Evolutionary conservation across 164 flowering plant species (phyloP), one percentile per base, ranked within the genome.

Genomic region (Liquidambar formosana): DNA sequence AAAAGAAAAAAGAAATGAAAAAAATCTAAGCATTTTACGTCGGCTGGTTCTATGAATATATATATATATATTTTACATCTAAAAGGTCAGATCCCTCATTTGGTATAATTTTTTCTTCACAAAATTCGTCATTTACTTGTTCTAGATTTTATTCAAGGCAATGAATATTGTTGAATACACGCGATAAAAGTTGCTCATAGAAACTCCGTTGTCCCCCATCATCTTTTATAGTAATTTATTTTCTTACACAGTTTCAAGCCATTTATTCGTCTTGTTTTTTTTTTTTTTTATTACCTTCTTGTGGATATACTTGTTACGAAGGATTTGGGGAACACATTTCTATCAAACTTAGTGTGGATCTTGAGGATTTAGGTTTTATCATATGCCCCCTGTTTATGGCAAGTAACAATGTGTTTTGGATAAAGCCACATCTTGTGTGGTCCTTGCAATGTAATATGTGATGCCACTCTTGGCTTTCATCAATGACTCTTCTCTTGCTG

Each of bases 191-290:
- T 43, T 79, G 64, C 72, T 71, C 58, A 18, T 25, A 61, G 68
- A 28, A 69, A 41, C 25, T 21, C 33, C 47, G 53, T 46, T 71
- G 62, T 74, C 63, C 25, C 65, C 66, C 22, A 68, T 69, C 60
- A 43, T 48, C 47, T 59, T 66, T 49, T 49, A 77, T 80, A 63
- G 71, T 76, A 71, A 73, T 76, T 74, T 80, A 60, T 77, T 64
- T 73, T 47, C 8, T 63, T 64, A 49, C 53, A 49, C 41, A 8
- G 4, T 49, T 49, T 49, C 53, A 49, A 49, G 53, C 53, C 53
- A 18, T 49, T 49, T 16, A 5, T 49, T n/a, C 53, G 1, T 49
- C 19, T 49, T 5, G 12, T 49, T 5, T 49, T 49, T 18, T 49
- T 49, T 8, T 49, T 49, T 18, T 49, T 49, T 6, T 46, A 46